phyloP scores from a whole-genome alignment of 2,329 filamentous ascomycete genomes.

The Botrytis fragariae region DNA sequence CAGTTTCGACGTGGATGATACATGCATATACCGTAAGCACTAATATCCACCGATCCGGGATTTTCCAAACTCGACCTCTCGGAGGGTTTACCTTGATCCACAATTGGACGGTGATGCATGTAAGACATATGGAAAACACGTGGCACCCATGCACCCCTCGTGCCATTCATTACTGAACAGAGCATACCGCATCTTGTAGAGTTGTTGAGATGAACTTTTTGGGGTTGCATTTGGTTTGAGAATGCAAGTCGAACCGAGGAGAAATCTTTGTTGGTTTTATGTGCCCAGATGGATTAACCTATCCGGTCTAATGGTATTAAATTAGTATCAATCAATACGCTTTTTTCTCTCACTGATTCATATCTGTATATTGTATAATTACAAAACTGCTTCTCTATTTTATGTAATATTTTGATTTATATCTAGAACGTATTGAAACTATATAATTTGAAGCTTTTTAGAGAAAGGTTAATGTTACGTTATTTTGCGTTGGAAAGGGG shows the following conservation, averaged over 20 bases:
- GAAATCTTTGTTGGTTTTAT: neutral
- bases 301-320: neutral
- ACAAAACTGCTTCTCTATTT: neutral
- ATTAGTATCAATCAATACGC: neutral
- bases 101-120: neutral
- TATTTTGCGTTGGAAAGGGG: too few species aligned
- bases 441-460: too few species aligned
- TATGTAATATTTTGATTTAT: neutral
- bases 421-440: neutral
- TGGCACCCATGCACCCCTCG: neutral
- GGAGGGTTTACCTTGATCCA: constrained; percentile 3
- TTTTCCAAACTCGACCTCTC: constrained; percentile 9
- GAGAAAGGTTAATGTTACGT: neutral
- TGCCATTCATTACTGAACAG: neutral
- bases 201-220: neutral
- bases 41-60: neutral
- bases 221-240: neutral
- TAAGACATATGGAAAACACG: constrained; percentile 18
- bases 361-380: neutral
- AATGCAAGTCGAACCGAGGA: neutral
- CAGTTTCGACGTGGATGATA: neutral
- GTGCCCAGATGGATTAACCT: neutral
- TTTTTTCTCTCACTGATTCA: neutral
- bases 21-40: constrained; percentile 12
- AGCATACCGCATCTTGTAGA: neutral